A percentile compares a stretch with the other conserved stretches of the same genome.
Evolutionary conservation across 2,329 filamentous ascomycete species (phyloP).

Genomic region (Ceratocystis cubensis): DNA sequence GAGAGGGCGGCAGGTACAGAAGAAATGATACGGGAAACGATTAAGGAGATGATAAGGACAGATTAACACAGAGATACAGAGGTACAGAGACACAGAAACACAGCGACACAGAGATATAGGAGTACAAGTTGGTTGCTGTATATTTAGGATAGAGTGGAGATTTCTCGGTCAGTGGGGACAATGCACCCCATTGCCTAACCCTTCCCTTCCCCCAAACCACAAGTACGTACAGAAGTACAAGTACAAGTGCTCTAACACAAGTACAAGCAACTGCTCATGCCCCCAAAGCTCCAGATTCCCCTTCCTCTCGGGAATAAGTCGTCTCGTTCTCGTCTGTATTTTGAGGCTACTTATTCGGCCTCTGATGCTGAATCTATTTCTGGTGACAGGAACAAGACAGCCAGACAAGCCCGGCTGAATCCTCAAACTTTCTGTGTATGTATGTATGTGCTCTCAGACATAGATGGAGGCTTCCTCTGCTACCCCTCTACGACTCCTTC

Average conservation of each 20-base stretch:
- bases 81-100: neutral
- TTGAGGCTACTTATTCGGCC: no score
- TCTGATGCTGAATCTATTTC: no score
- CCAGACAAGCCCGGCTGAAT: no score
- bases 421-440: no score
- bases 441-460: no score
- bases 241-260: neutral
- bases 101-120: neutral
- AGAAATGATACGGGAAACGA: neutral
- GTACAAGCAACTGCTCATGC: neutral
- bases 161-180: no score
- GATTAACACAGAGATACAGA: neutral
- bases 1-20: neutral
- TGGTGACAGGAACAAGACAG: no score
- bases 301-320: no score
- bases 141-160: neutral
- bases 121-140: neutral
- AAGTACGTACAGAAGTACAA: neutral
- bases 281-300: no score
- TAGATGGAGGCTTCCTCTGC: no score
- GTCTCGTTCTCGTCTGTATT: no score
- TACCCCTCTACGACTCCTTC: no score
- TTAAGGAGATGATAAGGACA: neutral
- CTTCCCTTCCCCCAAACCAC: neutral
- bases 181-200: neutral